phyloP scores from a whole-genome alignment of 805 yeast species.

The Hagleromyces aurorensis region DNA sequence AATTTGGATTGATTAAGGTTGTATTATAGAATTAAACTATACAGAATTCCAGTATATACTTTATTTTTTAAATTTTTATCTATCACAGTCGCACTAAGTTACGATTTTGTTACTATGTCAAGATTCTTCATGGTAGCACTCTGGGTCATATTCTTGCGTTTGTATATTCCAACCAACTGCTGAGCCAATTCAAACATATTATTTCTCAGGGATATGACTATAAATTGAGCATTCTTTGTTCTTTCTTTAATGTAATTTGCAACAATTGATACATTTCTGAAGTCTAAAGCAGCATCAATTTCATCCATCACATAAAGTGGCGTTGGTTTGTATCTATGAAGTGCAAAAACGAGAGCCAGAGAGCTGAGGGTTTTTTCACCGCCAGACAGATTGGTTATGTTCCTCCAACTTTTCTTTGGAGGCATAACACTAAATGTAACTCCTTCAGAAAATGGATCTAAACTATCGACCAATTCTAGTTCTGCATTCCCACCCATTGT shows the following conservation, averaged over 20 bases:
- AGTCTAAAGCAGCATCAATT: slow-evolving; percentile 97
- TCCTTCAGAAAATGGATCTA: slow-evolving; percentile 98
- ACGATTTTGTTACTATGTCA: slow-evolving; percentile 34
- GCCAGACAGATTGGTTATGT: slow-evolving; percentile 89
- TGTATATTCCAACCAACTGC: slow-evolving; percentile 91
- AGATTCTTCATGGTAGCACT: slow-evolving; percentile 71
- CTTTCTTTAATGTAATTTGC: slow-evolving; percentile 95
- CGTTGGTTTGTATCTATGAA: slow-evolving; percentile 93
- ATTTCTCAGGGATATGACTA: slow-evolving; percentile 89
- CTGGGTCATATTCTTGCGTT: slow-evolving; percentile 82
- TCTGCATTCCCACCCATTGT: slow-evolving; percentile 99
- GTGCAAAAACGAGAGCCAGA: slow-evolving; percentile 89
- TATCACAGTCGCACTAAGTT: background rate
- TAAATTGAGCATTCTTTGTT: slow-evolving; percentile 92
- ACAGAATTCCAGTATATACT: background rate
- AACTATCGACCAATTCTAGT: slow-evolving; percentile 85
- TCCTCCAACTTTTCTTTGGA: slow-evolving; percentile 96
- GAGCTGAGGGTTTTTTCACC: slow-evolving; percentile 97
- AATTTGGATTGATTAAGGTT: slow-evolving; percentile 19
- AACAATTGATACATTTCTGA: slow-evolving; percentile 92
- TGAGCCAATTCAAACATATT: slow-evolving; percentile 97
- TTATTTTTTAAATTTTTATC: slow-evolving; percentile 1
- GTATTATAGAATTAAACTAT: background rate
- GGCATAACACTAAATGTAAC: slow-evolving; percentile 97
- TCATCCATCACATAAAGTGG: slow-evolving; percentile 98